Evolutionary conservation across 495 filamentous ascomycete genomes (phyloP), one percentile per base, ranked within the genome.

Genomic region (Tuber aestivum): DNA sequence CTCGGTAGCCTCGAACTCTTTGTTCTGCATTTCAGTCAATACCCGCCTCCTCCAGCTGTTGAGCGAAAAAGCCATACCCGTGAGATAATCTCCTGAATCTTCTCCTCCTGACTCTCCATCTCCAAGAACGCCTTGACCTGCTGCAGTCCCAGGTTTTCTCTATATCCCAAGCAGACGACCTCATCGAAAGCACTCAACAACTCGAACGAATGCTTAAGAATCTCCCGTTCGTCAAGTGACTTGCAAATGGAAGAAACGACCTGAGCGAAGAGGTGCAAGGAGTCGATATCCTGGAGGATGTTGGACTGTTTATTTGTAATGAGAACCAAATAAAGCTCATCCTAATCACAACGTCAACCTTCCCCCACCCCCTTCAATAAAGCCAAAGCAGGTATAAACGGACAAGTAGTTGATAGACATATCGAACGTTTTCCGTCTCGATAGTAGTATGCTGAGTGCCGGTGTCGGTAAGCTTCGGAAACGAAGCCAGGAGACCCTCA

Each of bases 221-320:
- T 99, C 83, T 98, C 95, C 73, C 94, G 88, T 86, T 99, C 95
- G 82, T 99, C 95, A 45, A 98, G 85, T 82, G 89, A 97, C 86
- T 94, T 97, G 89, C 95, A 99, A 71, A 96, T 95, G 84, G 92
- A 97, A 68, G 91, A 92, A 38, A 97, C 95, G 3, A 99, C 94
- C 87, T 99, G 95, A 72, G 94, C 95, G 81, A 98, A 99, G 9
- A 98, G 88, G 83, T 98, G 95, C 69, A 99, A 89, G 69, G 95
- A 97, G 85, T 98, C 94, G 82, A 99, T 99, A 83, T 99, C 95
- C 86, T 99, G 95, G 42, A 99, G 89, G 79, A 98, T 99, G 86
- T 99, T 99, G 81, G 94, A 97, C 88, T 98, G 95, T 75, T 93
- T 93, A 87, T 98, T 98, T 86, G 96, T 99, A 85, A 99, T 98